Percentiles rank a stretch among this genome's conserved stretches.
phyloP scores from a whole-genome alignment of 2,329 filamentous ascomycete genomes.

The Monosporascus sp. region DNA sequence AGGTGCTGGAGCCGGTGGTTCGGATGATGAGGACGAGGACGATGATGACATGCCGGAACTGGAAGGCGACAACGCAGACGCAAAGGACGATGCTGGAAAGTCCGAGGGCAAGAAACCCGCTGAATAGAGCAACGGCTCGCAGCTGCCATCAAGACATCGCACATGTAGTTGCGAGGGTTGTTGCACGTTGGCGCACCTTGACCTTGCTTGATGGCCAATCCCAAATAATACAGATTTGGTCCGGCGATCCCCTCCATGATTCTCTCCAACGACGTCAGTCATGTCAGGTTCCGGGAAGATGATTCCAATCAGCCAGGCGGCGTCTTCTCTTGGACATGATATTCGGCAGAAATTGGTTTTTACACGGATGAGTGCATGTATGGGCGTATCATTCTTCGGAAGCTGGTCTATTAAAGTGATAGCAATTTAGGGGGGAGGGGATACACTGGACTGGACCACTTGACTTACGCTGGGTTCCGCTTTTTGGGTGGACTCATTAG shows the following conservation, averaged over 20 bases:
- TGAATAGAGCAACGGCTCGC: slow-evolving; percentile 9
- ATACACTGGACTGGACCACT: too few relatives aligned
- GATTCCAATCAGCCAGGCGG: not conserved
- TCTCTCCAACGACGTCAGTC: slow-evolving; percentile 10
- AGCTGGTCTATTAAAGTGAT: too few relatives aligned
- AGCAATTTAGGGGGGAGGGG: too few relatives aligned
- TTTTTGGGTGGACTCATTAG: too few relatives aligned
- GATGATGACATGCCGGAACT: slow-evolving; percentile 83
- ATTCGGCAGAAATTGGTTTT: too few relatives aligned
- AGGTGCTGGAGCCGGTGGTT: slow-evolving; percentile 41
- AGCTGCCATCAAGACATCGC: slow-evolving; percentile 4
- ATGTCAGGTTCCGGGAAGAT: slow-evolving; percentile 14
- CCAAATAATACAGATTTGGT: too few relatives aligned
- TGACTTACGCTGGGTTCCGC: too few relatives aligned
- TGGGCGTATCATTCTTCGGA: too few relatives aligned
- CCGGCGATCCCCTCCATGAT: slow-evolving; percentile 6
- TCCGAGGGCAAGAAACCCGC: slow-evolving; percentile 16
- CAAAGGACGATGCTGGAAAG: slow-evolving; percentile 29
- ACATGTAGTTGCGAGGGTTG: not conserved
- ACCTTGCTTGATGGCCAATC: too few relatives aligned
- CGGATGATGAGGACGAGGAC: slow-evolving; percentile 48
- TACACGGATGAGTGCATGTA: too few relatives aligned
- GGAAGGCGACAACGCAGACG: slow-evolving; percentile 47
- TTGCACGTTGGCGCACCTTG: not conserved
- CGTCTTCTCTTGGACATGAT: too few relatives aligned